phyloP scores from a whole-genome alignment of 805 yeast genomes.

The Jamesozyma jinghongensis region DNA sequence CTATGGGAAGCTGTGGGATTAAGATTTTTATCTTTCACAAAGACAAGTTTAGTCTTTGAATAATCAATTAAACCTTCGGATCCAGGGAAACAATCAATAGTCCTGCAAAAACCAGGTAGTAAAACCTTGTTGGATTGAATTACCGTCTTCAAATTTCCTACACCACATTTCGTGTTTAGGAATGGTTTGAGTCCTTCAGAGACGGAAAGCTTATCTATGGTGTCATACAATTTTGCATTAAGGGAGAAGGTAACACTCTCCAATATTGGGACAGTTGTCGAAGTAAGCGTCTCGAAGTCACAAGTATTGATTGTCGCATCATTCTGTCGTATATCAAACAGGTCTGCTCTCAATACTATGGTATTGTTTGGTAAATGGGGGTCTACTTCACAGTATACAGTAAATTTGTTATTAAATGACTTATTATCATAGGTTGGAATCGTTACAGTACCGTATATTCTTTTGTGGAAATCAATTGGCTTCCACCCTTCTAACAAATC shows the following conservation, averaged over 20 bases:
- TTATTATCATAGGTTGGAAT: background rate
- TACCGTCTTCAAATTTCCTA: slow-evolving; percentile 10
- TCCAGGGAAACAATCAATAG: slow-evolving; percentile 15
- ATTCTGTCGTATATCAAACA: background rate
- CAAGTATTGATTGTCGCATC: slow-evolving; percentile 12
- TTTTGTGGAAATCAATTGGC: too few relatives aligned
- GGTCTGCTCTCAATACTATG: background rate
- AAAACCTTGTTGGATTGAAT: slow-evolving; percentile 11
- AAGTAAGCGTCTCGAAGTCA: slow-evolving; percentile 6
- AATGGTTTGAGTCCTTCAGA: slow-evolving; percentile 7
- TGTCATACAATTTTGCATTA: slow-evolving; percentile 15
- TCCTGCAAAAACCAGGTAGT: slow-evolving; percentile 12
- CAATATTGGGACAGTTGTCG: slow-evolving; percentile 7
- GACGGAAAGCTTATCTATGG: too few relatives aligned
- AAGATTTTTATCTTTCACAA: slow-evolving; percentile 10
- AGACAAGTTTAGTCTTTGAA: slow-evolving; percentile 13
- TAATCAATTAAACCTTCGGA: slow-evolving; percentile 17
- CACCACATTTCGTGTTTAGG: slow-evolving; percentile 15
- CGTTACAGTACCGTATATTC: background rate
- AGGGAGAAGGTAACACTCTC: slow-evolving; percentile 11
- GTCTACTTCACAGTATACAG: background rate
- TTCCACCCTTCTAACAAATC: background rate
- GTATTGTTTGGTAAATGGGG: background rate
- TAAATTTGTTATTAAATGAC: too few relatives aligned
- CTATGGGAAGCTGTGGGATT: too few relatives aligned